These are phyloP conservation scores for Boletus speciosus DNA, from an alignment of 768 basidiomycete species.

Conservation along the genomic window DNA sequence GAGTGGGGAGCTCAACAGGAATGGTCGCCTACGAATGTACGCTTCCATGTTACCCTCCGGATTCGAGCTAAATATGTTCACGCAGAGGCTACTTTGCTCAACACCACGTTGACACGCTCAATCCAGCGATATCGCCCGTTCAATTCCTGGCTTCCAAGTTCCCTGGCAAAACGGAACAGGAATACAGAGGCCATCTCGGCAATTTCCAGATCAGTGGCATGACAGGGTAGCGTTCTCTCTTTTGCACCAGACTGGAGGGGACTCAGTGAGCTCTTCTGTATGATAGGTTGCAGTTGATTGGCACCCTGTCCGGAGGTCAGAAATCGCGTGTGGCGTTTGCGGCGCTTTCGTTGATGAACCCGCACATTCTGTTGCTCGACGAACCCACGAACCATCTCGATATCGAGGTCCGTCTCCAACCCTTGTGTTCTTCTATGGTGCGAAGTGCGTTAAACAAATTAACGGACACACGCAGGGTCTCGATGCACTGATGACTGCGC, in stretches of 20 bases:
- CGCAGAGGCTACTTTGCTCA: conserved; percentile 87
- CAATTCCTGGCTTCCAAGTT: conserved; percentile 89
- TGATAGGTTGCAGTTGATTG: conserved; percentile 76
- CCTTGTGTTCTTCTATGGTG: background rate
- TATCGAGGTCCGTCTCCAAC: conserved; percentile 62
- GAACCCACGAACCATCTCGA: conserved; percentile 98
- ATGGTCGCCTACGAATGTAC: conserved; percentile 87
- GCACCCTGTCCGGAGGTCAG: conserved; percentile 91
- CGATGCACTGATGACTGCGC: conserved; percentile 87
- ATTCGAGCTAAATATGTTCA: background rate
- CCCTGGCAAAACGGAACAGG: conserved; percentile 94
- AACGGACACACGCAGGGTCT: conserved; percentile 63
- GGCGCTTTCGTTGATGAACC: conserved; percentile 76
- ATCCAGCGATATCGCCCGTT: conserved; percentile 83
- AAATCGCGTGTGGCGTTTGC: conserved; percentile 96
- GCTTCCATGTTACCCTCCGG: conserved; percentile 24
- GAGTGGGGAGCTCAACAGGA: conserved; percentile 79
- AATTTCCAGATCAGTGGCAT: conserved; percentile 97
- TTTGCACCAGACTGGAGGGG: background rate
- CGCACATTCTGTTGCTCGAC: conserved; percentile 91
- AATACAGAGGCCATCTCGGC: conserved; percentile 91
- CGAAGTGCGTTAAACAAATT: background rate
- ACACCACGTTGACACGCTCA: conserved; percentile 91
- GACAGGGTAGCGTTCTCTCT: conserved; percentile 61
- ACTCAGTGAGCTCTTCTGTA: background rate